phyloP scores from a whole-genome alignment of 1,284 basidiomycete species.

The Ustilago hordei region DNA sequence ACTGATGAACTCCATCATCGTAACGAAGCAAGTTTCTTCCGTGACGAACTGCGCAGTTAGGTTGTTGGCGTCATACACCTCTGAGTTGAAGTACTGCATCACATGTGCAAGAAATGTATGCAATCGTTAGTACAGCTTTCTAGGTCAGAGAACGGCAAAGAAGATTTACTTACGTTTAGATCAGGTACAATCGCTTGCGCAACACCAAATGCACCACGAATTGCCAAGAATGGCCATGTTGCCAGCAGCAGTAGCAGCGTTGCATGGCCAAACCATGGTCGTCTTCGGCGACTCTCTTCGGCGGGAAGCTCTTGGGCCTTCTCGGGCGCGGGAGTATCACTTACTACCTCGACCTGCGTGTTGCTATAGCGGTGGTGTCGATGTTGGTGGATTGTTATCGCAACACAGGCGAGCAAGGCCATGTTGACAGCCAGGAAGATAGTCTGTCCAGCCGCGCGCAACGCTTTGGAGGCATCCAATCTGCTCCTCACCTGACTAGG shows the following conservation, averaged over 20 bases:
- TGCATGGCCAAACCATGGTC: slow-evolving; percentile 32
- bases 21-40: slow-evolving; percentile 41
- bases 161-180: slow-evolving; percentile 27
- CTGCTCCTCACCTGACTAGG: background rate
- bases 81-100: slow-evolving; percentile 36
- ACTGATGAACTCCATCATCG: slow-evolving; percentile 43
- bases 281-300: background rate
- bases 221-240: slow-evolving; percentile 46
- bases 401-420: slow-evolving; percentile 21
- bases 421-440: slow-evolving; percentile 34
- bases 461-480: slow-evolving; percentile 10
- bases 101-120: background rate
- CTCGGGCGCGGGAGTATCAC: background rate
- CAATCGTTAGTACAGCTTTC: background rate
- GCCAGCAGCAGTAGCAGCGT: slow-evolving; percentile 35
- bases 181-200: slow-evolving; percentile 22
- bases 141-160: background rate
- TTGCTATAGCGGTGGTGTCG: slow-evolving; percentile 5
- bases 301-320: background rate
- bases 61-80: slow-evolving; percentile 27
- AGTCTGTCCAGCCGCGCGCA: slow-evolving; percentile 33
- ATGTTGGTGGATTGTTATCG: slow-evolving; percentile 27
- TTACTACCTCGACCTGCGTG: background rate
- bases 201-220: slow-evolving; percentile 51
- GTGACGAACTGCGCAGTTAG: slow-evolving; percentile 27